Evolutionary conservation across 805 yeast species (phyloP).

Genomic region (Hermanozyma aechmeae): DNA sequence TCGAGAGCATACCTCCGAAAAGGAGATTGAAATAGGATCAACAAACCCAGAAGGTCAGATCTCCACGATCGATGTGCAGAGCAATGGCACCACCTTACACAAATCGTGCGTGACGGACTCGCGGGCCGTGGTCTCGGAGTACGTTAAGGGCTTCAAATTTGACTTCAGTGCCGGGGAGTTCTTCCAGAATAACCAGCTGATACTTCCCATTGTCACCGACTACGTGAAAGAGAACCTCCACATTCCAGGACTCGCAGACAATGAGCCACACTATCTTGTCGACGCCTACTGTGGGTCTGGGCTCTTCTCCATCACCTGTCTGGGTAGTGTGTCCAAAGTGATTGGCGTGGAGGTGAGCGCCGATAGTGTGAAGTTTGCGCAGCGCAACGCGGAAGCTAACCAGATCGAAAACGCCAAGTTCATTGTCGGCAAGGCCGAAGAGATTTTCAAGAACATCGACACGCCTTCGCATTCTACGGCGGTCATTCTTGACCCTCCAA

Average conservation of each 20-base stretch:
- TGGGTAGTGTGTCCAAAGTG: slow-evolving; percentile 70
- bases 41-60: slow-evolving; percentile 24
- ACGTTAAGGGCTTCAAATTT: slow-evolving; percentile 65
- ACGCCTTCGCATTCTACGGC: slow-evolving; percentile 73
- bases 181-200: slow-evolving; percentile 88
- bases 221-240: slow-evolving; percentile 69
- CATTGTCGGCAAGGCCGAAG: slow-evolving; percentile 87
- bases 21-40: slow-evolving; percentile 31
- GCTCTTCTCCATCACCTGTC: slow-evolving; percentile 79
- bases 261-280: slow-evolving; percentile 52
- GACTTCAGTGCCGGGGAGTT: slow-evolving; percentile 92
- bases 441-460: slow-evolving; percentile 69
- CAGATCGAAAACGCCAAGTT: slow-evolving; percentile 71
- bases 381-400: slow-evolving; percentile 68
- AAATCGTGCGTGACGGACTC: slow-evolving; percentile 74
- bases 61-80: slow-evolving; percentile 17
- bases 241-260: slow-evolving; percentile 23
- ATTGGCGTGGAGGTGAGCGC: slow-evolving; percentile 93
- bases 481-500: slow-evolving; percentile 91
- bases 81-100: slow-evolving; percentile 22
- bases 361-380: slow-evolving; percentile 84
- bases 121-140: slow-evolving; percentile 73
- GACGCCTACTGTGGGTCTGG: slow-evolving; percentile 98
- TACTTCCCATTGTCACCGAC: slow-evolving; percentile 70
- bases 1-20: slow-evolving; percentile 58